Evolutionary conservation across 2,329 filamentous ascomycete genomes (phyloP).

Genomic region (Shiraia sp.): DNA sequence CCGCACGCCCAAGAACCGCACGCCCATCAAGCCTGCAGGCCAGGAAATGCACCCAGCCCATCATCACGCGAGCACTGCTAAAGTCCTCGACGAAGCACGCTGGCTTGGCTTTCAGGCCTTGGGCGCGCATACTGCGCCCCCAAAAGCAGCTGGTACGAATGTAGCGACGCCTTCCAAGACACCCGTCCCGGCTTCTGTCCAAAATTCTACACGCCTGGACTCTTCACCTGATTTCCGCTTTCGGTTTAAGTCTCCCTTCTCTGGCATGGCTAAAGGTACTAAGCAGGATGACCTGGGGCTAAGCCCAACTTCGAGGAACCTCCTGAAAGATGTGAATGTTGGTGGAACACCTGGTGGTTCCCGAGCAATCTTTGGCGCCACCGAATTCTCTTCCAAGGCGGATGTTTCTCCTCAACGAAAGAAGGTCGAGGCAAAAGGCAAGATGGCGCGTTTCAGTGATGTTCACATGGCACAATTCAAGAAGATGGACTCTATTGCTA

Average conservation of each 20-base stretch:
- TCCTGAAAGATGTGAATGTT: conserved; percentile 70
- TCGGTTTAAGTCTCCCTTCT: conserved; percentile 60
- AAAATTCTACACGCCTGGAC: conserved; percentile 22
- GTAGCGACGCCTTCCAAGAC: conserved; percentile 69
- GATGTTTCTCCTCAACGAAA: conserved; percentile 61
- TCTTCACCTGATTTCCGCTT: conserved; percentile 69
- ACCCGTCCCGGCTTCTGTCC: conserved; percentile 27
- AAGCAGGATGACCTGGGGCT: conserved; percentile 60
- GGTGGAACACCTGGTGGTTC: conserved; percentile 55
- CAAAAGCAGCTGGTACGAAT: conserved; percentile 48
- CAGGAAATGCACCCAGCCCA: conserved; percentile 93
- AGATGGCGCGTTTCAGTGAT: conserved; percentile 77
- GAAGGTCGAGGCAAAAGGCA: conserved; percentile 80
- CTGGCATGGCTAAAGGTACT: conserved; percentile 64
- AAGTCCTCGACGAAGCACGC: conserved; percentile 76
- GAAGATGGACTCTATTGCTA: conserved; percentile 96
- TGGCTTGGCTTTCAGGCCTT: conserved; percentile 77
- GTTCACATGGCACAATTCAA: conserved; percentile 87
- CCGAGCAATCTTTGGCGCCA: conserved; percentile 37
- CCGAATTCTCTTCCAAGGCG: conserved; percentile 40
- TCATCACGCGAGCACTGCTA: conserved; percentile 73
- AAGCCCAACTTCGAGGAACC: conserved; percentile 62
- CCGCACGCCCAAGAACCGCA: conserved; percentile 62
- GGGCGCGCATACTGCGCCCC: conserved; percentile 58
- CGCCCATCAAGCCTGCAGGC: conserved; percentile 69